Percentiles rank a stretch among this genome's conserved stretches.
Evolutionary conservation across 2,329 filamentous ascomycete species (phyloP).

Genomic region (Fusarium phyllophilum): DNA sequence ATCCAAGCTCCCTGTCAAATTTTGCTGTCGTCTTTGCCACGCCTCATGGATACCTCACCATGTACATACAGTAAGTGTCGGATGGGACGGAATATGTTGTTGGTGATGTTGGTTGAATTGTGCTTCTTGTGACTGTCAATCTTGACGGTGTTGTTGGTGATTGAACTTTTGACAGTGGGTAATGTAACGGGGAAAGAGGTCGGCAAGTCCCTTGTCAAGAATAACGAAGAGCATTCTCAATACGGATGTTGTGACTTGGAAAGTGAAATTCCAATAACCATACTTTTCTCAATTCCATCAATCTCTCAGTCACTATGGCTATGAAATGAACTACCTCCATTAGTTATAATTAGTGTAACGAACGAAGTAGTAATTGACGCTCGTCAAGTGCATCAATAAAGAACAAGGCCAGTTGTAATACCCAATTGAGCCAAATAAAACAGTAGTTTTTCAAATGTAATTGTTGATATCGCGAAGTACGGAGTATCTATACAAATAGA

Average conservation of each 20-base stretch:
- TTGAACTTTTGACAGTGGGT: neutral
- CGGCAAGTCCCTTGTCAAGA: neutral
- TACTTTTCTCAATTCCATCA: neutral
- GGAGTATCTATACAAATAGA: too few relatives aligned
- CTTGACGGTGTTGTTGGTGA: neutral
- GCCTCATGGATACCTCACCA: neutral
- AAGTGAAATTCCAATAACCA: neutral
- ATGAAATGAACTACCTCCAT: neutral
- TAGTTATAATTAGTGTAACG: neutral
- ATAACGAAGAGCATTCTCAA: neutral
- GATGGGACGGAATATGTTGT: neutral
- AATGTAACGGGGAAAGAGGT: neutral
- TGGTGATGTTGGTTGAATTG: neutral
- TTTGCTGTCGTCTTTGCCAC: constrained; percentile 5
- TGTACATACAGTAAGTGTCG: neutral
- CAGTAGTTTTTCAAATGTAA: neutral
- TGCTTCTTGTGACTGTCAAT: neutral
- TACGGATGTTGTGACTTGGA: neutral
- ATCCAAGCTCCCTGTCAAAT: constrained; percentile 13
- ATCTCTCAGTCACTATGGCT: neutral
- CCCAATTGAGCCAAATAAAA: neutral
- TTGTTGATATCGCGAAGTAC: neutral
- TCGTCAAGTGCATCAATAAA: too few relatives aligned
- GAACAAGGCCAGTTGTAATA: neutral
- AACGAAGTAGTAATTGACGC: neutral